Base-by-base conservation (phyloP, 352 stramenopile species). In the Aphanomyces euteiches region DNA sequence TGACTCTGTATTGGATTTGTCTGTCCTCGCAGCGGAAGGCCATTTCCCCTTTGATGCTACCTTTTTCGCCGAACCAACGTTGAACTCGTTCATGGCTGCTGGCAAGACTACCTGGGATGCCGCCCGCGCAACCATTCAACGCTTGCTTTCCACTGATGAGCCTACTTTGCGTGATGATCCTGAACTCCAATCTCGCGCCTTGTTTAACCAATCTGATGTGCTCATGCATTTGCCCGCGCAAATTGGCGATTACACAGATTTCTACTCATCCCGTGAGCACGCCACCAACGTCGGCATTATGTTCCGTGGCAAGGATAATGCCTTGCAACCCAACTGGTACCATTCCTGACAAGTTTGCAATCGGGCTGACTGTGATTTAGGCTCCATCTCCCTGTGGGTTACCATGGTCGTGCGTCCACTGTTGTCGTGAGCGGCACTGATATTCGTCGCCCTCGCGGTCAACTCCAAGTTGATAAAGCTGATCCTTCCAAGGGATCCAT, bases 211-310 rank as follows among this genome's bases (percentile, higher is more conserved):
- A 65, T 53, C 80, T 8, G 84, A 84, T 40, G 81, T 91, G 53
- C 79, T 79, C 43, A 97, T 98, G 86, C 90, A 98, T 70, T 76
- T 99, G 15, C 96, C 96, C 17, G 90, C 92, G 61, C 85, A 82
- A 40, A 97, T 99, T 67, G 94, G 94, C 36, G 96, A 99, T 79
- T 99, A 98, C 81, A 98, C 96, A 28, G 96, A 99, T 76, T 99
- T 99, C 72, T 99, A 98, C 82, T 96, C 89, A 68, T 98, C 89
- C 37, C 83, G 93, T 17, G 94, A 98, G 77, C 96, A 99, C 80
- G 96, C 96, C 13, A 98, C 94, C 53, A 98, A 98, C 77, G 85
- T 97, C 37, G 92, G 92, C 56, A 85, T 93, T 75, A 97, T 97
- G 88, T 97, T 98, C 77, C 86, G 92, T 21, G 89, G 87, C 53